Evolutionary conservation across 2,329 filamentous ascomycete species (phyloP).

Genomic region (Cordyceps javanica): DNA sequence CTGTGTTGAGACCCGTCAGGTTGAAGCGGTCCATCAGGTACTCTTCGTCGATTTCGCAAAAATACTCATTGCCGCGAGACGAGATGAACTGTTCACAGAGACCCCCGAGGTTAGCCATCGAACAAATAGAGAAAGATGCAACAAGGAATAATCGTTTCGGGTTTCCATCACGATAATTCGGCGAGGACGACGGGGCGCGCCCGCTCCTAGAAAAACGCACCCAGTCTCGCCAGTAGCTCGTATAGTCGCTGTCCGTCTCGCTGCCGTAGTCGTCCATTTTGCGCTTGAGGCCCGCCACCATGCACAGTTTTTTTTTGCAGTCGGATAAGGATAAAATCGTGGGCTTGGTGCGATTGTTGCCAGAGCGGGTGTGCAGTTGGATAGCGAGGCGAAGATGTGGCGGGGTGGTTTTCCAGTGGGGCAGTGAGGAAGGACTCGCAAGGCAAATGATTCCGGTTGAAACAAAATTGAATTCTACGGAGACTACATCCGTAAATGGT

Average conservation of each 20-base stretch:
- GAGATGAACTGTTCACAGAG: conserved; percentile 74
- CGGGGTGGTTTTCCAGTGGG: conserved; percentile 7
- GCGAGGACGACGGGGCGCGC: not conserved
- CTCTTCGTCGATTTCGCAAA: conserved; percentile 99
- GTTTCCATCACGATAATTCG: too few species aligned
- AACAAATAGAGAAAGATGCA: not conserved
- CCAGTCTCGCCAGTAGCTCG: conserved; percentile 99
- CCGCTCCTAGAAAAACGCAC: conserved; percentile 49
- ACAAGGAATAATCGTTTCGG: too few species aligned
- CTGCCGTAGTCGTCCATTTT: conserved; percentile 95
- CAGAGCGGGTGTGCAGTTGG: not conserved
- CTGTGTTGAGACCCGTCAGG: conserved; percentile 90
- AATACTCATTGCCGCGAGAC: conserved; percentile 96
- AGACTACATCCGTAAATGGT: too few species aligned
- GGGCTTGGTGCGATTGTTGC: not conserved
- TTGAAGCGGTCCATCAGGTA: conserved; percentile 98
- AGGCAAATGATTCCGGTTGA: not conserved
- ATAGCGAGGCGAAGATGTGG: not conserved
- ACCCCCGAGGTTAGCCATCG: not conserved
- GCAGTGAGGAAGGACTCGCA: not conserved
- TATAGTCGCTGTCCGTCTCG: conserved; percentile 98
- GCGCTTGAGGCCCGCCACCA: conserved; percentile 5
- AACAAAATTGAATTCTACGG: not conserved
- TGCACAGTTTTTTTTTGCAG: not conserved
- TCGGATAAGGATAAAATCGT: conserved; percentile 6